phyloP scores from a whole-genome alignment of 2,329 filamentous ascomycete genomes.

The Penicillium rolfsii region DNA sequence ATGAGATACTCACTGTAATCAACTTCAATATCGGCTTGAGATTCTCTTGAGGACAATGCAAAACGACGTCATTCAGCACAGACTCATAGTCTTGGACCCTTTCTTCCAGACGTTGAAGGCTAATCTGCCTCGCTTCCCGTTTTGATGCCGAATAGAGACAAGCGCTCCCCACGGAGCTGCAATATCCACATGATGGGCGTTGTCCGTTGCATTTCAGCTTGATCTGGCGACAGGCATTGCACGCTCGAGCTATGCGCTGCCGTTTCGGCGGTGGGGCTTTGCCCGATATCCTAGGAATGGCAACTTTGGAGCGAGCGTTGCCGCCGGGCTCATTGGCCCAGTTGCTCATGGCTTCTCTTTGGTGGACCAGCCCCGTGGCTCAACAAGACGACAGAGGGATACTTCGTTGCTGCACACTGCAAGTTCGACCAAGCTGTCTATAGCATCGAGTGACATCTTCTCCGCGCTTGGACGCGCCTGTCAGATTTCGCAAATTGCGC shows the following conservation, averaged over 20 bases:
- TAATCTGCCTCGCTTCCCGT: not conserved
- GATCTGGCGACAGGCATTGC: conserved; percentile 2
- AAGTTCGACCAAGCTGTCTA: not conserved
- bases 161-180: not conserved
- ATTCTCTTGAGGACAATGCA: not conserved
- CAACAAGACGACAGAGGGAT: not conserved
- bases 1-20: not conserved
- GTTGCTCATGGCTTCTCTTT: not conserved
- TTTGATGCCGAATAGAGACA: conserved; percentile 5
- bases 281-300: conserved; percentile 1
- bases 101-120: conserved; percentile 5
- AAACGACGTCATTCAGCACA: not conserved
- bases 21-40: not conserved
- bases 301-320: conserved; percentile 6
- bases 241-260: conserved; percentile 1
- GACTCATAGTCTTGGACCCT: conserved; percentile 1
- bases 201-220: conserved; percentile 6
- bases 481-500: not conserved
- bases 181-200: conserved; percentile 6
- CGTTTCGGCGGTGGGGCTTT: not conserved
- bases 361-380: not conserved
- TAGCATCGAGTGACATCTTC: not conserved
- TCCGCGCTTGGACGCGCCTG: not conserved
- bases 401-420: not conserved
- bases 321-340: conserved; percentile 4